Base-by-base conservation (phyloP, 805 yeast species). In the Candida chilensis region DNA sequence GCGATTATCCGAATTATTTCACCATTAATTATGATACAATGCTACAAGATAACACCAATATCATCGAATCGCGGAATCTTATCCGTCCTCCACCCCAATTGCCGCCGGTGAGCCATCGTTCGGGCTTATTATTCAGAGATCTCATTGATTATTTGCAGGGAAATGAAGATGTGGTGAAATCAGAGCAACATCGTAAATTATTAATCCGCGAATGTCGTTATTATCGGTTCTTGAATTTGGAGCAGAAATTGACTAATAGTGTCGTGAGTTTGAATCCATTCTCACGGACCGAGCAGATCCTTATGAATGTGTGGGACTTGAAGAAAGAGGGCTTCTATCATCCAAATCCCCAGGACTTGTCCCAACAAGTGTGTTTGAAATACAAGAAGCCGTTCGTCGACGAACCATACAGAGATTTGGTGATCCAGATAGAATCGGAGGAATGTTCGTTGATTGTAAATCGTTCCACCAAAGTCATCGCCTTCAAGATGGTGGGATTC, bases 1-100 rank as follows among this genome's bases (percentile, higher is more conserved):
- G 95, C 0, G 86, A 88, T 47, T 48, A 57, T 27, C 94, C 90
- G 8, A 87, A 87, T 51, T 86, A 66, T 50, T 83, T 87, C 54
- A 67, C 80, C 8, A 57, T 85, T 21, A 69, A 81, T 2, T 67
- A 64, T 42, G 69, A 71, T 20, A 57, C 74, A 1, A 48, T 77
- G 14, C 59, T 73, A 35, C 48, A 58, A 3, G 78, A 75, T 35
- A 68, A 75, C 8, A 40, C 42, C 11, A 33, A 41, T 4, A 32
- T 45, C 2, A 61, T 67, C 16, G 57, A 60, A 13, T 39, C 60
- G 8, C 57, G 54, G 30, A 60, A 67, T 21, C 51, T 78, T 40
- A 52, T 81, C 3, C 55, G 95, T 22, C 96, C 96, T 1, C 85
- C 92, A 1, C 68, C 74, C 34, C 65, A 72, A 7, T 81, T 83